phyloP scores from a whole-genome alignment of 306 rosid species.

The Acacia confusa region DNA sequence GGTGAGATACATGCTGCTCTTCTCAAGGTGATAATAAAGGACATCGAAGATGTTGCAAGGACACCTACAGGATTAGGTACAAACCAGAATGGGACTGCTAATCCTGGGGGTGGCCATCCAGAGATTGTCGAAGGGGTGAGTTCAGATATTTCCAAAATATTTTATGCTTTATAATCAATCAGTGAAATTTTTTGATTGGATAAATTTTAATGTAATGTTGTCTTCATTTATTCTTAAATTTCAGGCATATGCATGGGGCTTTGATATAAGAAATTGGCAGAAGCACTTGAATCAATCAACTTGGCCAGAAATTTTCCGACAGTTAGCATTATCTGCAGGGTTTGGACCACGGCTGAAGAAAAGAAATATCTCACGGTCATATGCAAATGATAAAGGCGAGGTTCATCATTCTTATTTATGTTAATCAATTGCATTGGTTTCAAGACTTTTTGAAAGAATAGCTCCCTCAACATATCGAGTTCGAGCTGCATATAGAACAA shows the following conservation, averaged over 20 bases:
- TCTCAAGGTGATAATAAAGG: conserved; percentile 83
- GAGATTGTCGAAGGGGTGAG: conserved; percentile 98
- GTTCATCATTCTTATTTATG: conserved; percentile 40
- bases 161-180: conserved; percentile 17
- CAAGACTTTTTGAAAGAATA: conserved; percentile 75
- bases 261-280: conserved; percentile 97
- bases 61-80: conserved; percentile 85
- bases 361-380: conserved; percentile 67
- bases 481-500: conserved; percentile 81
- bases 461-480: conserved; percentile 99
- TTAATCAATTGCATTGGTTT: conserved; percentile 10
- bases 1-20: conserved; percentile 93
- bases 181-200: conserved; percentile 14
- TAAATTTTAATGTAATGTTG: conserved; percentile 19
- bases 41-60: conserved; percentile 98
- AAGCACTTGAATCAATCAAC: conserved; percentile 85
- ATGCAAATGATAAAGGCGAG: conserved; percentile 75
- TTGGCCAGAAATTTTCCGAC: conserved; percentile 96
- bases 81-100: conserved; percentile 88
- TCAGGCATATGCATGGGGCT: conserved; percentile 97
- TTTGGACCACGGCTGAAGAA: conserved; percentile 89
- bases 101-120: conserved; percentile 97
- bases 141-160: conserved; percentile 21
- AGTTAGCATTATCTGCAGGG: conserved; percentile 90
- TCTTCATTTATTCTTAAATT: background rate